These are phyloP conservation scores for Takashimella tepidaria DNA, from an alignment of 1,284 basidiomycete genomes.

Conservation along the genomic window DNA sequence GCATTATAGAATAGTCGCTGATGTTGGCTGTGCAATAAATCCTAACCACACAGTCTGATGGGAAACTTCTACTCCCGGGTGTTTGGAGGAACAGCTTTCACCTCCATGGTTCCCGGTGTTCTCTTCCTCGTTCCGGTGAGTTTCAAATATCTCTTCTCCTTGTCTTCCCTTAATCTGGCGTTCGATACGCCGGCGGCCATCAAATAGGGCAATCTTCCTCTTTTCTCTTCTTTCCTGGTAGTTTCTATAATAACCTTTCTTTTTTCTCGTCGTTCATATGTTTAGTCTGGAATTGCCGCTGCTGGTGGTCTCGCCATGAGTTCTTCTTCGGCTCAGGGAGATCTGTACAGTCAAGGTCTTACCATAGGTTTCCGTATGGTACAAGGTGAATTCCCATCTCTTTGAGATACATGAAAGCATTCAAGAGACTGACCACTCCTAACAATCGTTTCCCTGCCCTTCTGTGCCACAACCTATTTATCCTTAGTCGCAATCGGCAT, in stretches of 20 bases:
- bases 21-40: too few species aligned
- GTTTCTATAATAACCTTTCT: not conserved
- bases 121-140: slow-evolving; percentile 74
- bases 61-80: slow-evolving; percentile 78
- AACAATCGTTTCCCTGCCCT: too few species aligned
- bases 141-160: too few species aligned
- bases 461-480: too few species aligned
- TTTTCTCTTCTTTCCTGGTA: not conserved
- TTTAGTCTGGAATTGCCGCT: slow-evolving; percentile 77
- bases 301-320: slow-evolving; percentile 70
- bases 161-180: not conserved
- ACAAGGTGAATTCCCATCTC: slow-evolving; percentile 39
- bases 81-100: slow-evolving; percentile 84
- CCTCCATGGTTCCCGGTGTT: slow-evolving; percentile 81
- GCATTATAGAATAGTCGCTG: too few species aligned
- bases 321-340: slow-evolving; percentile 57
- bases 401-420: too few species aligned
- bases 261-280: too few species aligned
- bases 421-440: too few species aligned
- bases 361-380: slow-evolving; percentile 59
- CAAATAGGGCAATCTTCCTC: too few species aligned
- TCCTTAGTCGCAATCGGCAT: slow-evolving; percentile 71
- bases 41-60: slow-evolving; percentile 55
- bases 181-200: too few species aligned
- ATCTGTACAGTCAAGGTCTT: slow-evolving; percentile 49